These are phyloP conservation scores for Mycena alexandri DNA, from an alignment of 768 basidiomycete species.

Conservation along the genomic window DNA sequence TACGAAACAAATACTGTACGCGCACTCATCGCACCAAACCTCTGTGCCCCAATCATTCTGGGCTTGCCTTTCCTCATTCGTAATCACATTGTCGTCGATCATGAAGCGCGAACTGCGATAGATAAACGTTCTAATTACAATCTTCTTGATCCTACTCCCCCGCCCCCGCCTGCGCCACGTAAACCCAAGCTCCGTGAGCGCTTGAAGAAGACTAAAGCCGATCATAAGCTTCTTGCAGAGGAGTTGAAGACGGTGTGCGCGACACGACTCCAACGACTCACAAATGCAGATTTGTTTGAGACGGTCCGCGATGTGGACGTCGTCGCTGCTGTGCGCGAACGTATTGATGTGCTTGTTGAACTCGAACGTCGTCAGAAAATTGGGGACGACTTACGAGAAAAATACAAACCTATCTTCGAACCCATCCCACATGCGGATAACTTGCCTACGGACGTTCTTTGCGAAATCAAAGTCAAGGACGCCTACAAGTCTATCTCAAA, in stretches of 20 bases:
- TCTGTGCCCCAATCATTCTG: neutral
- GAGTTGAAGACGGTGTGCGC: neutral
- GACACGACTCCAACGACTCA: neutral
- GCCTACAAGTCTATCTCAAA: constrained; percentile 35
- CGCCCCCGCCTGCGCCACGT: neutral
- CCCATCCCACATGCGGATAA: constrained; percentile 38
- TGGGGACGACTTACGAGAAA: constrained; percentile 2
- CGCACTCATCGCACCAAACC: neutral
- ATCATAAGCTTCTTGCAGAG: neutral
- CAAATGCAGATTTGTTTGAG: constrained; percentile 1
- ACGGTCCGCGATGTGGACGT: neutral
- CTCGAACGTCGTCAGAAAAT: neutral
- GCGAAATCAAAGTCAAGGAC: constrained; percentile 40
- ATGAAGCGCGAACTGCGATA: neutral
- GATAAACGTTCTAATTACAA: constrained; percentile 7
- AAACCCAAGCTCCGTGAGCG: neutral
- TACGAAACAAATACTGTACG: neutral
- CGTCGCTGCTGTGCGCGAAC: constrained; percentile 6
- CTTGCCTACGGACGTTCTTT: constrained; percentile 40
- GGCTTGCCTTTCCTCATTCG: neutral
- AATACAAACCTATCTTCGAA: constrained; percentile 39
- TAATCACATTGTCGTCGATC: neutral
- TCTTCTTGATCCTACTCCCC: neutral
- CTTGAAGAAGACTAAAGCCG: neutral
- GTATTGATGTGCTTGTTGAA: neutral